phyloP scores from a whole-genome alignment of 78 protist genomes.

The Dictyostelium firmibasis region DNA sequence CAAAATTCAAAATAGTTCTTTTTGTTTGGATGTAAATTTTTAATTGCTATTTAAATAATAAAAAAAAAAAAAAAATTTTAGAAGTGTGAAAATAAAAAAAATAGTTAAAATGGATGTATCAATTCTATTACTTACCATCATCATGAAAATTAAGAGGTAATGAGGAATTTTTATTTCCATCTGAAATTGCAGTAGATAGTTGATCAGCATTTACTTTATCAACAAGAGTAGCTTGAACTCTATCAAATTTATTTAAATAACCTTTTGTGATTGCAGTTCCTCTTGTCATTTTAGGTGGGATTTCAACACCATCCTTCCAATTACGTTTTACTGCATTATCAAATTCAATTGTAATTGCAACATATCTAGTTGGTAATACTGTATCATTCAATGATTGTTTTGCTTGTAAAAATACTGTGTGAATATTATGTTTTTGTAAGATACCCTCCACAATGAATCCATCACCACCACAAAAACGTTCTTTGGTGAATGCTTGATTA shows the following conservation, averaged over 20 bases:
- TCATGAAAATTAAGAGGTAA: constrained; percentile 53
- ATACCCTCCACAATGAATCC: constrained; percentile 72
- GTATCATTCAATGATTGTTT: constrained; percentile 19
- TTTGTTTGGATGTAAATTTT: not conserved
- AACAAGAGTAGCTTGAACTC: constrained; percentile 34
- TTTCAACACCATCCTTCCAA: constrained; percentile 54
- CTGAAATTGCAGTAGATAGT: constrained; percentile 7
- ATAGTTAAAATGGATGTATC: too few species aligned
- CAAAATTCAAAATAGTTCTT: constrained; percentile 30
- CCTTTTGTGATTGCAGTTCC: constrained; percentile 69
- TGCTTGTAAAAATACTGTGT: constrained; percentile 15
- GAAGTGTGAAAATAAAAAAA: too few species aligned
- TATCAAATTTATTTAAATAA: constrained; percentile 61
- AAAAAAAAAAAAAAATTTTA: too few species aligned
- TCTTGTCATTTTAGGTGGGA: constrained; percentile 65
- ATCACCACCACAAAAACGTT: constrained; percentile 38
- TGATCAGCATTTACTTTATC: constrained; percentile 17
- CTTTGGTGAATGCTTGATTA: constrained; percentile 19
- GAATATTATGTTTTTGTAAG: constrained; percentile 7
- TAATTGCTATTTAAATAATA: not conserved
- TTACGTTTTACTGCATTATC: constrained; percentile 29
- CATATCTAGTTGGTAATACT: constrained; percentile 53
- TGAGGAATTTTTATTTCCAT: constrained; percentile 9
- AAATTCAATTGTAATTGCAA: not conserved
- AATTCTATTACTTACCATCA: not conserved